phyloP scores from a whole-genome alignment of 164 flowering plant species.

The Saururus chinensis region DNA sequence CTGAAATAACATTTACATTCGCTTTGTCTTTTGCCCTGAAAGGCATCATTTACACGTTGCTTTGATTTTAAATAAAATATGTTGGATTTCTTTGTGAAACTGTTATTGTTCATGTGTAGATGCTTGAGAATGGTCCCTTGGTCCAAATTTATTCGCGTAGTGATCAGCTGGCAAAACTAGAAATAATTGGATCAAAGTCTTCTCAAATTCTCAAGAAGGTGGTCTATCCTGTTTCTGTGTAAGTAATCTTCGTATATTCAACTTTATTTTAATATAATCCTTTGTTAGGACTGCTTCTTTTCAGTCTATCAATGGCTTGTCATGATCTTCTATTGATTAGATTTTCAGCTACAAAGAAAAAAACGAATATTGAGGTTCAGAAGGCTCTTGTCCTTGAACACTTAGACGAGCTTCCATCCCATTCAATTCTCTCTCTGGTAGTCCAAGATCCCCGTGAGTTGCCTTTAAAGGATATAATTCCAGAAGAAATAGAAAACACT shows the following conservation, averaged over 20 bases:
- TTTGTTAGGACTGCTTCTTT: slow-evolving; percentile 2
- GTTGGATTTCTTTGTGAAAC: not conserved
- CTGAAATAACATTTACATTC: no score
- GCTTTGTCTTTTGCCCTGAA: no score
- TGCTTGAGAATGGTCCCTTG: slow-evolving; percentile 25
- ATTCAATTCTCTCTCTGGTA: slow-evolving; percentile 40
- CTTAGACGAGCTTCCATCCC: slow-evolving; percentile 33
- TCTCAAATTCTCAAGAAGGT: slow-evolving; percentile 55
- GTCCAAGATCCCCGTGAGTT: slow-evolving; percentile 68
- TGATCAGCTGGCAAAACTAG: slow-evolving; percentile 65
- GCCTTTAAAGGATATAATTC: slow-evolving; percentile 12
- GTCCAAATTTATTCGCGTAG: slow-evolving; percentile 54
- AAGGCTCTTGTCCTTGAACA: slow-evolving; percentile 21
- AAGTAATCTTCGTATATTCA: slow-evolving; percentile 15
- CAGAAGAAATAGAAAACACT: slow-evolving; percentile 10
- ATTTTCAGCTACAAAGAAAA: slow-evolving; percentile 19
- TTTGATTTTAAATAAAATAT: not conserved
- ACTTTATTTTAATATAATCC: not conserved
- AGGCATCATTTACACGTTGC: no score
- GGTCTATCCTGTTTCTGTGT: slow-evolving; percentile 43
- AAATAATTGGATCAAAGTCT: slow-evolving; percentile 59
- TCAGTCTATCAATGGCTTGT: slow-evolving; percentile 22
- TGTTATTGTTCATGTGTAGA: slow-evolving; percentile 22
- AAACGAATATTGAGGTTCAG: slow-evolving; percentile 8
- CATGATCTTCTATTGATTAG: slow-evolving; percentile 19